Percentiles rank a stretch among this genome's conserved stretches.
These are phyloP conservation scores for Apiosordaria backusii DNA, from an alignment of 495 filamentous ascomycete genomes.

Conservation along the genomic window DNA sequence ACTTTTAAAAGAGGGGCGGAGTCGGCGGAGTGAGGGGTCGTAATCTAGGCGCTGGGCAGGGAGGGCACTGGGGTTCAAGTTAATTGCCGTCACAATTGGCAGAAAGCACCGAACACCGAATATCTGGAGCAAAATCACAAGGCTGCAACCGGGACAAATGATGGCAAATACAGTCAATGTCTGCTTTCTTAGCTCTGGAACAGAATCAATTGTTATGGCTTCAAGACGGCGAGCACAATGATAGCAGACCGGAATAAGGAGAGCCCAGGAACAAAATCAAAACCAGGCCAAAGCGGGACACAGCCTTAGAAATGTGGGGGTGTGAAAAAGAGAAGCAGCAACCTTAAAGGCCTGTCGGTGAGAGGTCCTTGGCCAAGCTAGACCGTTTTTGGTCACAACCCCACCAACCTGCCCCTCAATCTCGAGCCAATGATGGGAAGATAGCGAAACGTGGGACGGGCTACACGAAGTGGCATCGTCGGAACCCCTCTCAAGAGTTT, in stretches of 20 bases:
- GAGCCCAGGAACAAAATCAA: slow-evolving; percentile 6
- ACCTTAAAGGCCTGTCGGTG: neutral
- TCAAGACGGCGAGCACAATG: slow-evolving; percentile 3
- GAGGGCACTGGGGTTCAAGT: slow-evolving; percentile 4
- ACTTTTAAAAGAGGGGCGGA: slow-evolving; percentile 10
- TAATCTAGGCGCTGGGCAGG: neutral
- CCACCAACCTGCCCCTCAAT: neutral
- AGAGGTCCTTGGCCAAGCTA: neutral
- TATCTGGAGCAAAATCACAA: neutral
- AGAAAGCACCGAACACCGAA: neutral
- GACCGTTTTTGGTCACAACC: neutral
- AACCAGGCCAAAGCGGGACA: neutral
- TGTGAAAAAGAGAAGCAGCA: neutral
- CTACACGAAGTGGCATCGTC: neutral
- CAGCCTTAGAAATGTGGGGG: neutral
- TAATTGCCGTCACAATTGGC: slow-evolving; percentile 1
- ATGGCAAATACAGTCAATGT: neutral
- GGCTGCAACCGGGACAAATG: neutral
- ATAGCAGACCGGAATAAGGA: slow-evolving; percentile 1
- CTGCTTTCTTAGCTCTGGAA: neutral
- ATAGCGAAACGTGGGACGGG: too few relatives aligned
- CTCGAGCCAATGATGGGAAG: neutral
- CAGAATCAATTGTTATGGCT: neutral
- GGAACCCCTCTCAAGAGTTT: neutral
- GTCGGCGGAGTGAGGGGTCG: slow-evolving; percentile 8